Conservation (phyloP, 257 asterid genomes). For the Fraxinus excelsior region DNA sequence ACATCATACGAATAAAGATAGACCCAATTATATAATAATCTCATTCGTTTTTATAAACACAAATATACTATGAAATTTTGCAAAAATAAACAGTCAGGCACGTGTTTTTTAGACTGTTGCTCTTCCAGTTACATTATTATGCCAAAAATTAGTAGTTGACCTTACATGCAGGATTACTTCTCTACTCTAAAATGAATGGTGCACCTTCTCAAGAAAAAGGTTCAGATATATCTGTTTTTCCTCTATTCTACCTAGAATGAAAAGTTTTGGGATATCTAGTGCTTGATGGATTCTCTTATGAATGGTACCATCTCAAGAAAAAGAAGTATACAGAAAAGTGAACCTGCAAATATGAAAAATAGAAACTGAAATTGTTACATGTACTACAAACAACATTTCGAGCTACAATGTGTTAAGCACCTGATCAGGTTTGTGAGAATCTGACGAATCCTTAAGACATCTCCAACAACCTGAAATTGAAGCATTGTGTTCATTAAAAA, state of each 20-base stretch:
- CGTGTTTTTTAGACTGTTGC: too few species aligned
- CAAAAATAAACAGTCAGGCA: too few species aligned
- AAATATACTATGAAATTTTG: too few species aligned
- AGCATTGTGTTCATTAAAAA: not conserved
- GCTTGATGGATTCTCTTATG: not conserved
- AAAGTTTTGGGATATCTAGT: not conserved
- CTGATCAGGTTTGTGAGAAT: constrained; percentile 90
- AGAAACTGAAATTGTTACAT: not conserved
- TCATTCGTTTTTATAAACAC: too few species aligned
- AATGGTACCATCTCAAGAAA: not conserved
- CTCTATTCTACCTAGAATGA: not conserved
- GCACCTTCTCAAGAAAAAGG: not conserved
- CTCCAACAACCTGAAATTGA: constrained; percentile 71
- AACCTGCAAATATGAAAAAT: not conserved
- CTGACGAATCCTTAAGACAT: constrained; percentile 89
- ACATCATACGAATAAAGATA: too few species aligned
- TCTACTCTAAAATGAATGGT: not conserved
- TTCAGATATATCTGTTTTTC: not conserved
- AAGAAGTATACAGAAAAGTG: not conserved
- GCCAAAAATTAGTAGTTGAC: not conserved
- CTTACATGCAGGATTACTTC: not conserved
- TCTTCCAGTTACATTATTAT: not conserved
- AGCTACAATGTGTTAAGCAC: constrained; percentile 34
- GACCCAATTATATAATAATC: too few species aligned
- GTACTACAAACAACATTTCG: not conserved